Evolutionary conservation across 306 rosid genomes (phyloP).

Genomic region (Rosa rugosa): DNA sequence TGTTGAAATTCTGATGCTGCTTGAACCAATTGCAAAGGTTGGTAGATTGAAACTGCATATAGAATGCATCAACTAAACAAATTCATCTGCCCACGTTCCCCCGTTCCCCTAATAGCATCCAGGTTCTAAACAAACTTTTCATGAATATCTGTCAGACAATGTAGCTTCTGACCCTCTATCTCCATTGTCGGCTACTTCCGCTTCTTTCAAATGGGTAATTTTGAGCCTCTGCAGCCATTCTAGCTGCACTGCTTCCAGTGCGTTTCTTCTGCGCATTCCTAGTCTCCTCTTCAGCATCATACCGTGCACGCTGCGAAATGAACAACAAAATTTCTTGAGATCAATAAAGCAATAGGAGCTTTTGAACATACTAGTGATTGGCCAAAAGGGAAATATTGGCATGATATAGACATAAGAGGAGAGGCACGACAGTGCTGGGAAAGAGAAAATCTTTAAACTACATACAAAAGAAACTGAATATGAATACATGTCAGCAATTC

Average conservation of each 20-base stretch:
- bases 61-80: conserved; percentile 19
- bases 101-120: not conserved
- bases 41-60: conserved; percentile 21
- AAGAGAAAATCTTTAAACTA: not conserved
- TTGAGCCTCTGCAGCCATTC: conserved; percentile 58
- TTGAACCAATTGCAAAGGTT: not conserved
- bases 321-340: conserved; percentile 1
- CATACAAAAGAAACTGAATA: not conserved
- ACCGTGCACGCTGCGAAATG: conserved; percentile 69
- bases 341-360: not conserved
- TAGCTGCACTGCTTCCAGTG: conserved; percentile 54
- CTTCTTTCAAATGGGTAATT: conserved; percentile 62
- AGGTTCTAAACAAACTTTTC: conserved; percentile 30
- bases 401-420: not conserved
- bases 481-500: not conserved
- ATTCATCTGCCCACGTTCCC: conserved; percentile 20
- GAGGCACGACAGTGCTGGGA: not conserved
- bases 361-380: not conserved
- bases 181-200: conserved; percentile 61
- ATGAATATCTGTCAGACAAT: conserved; percentile 49
- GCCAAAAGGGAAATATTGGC: not conserved
- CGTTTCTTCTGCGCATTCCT: conserved; percentile 74
- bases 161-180: conserved; percentile 59
- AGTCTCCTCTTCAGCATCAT: conserved; percentile 88
- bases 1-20: conserved; percentile 5